Evolutionary conservation across 495 filamentous ascomycete genomes (phyloP).

Genomic region (Tuber melanosporum): DNA sequence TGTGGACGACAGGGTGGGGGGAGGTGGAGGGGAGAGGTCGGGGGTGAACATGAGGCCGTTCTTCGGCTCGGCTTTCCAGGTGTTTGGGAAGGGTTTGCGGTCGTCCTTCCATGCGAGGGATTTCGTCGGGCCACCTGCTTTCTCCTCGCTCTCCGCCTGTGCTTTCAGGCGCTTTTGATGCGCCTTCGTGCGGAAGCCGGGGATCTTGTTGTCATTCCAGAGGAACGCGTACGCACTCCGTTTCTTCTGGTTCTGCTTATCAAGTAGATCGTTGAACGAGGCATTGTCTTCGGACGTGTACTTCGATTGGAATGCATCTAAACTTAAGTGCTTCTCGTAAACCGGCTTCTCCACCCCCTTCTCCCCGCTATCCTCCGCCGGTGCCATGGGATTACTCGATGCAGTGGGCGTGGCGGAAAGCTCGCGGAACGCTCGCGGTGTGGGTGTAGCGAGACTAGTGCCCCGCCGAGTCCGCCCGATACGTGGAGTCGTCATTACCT

Average conservation of each 20-base stretch:
- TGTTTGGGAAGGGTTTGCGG: conserved; percentile 69
- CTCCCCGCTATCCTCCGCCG: not conserved
- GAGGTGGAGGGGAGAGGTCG: conserved; percentile 45
- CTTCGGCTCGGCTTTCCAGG: conserved; percentile 64
- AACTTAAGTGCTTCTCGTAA: conserved; percentile 74
- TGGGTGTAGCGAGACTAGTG: conserved; percentile 33
- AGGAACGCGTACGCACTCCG: conserved; percentile 81
- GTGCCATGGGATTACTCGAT: conserved; percentile 23
- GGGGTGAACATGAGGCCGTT: conserved; percentile 89
- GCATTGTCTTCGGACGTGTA: conserved; percentile 98
- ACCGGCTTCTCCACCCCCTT: conserved; percentile 43
- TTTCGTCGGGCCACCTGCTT: conserved; percentile 47
- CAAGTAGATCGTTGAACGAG: conserved; percentile 83
- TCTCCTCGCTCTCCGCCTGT: conserved; percentile 30
- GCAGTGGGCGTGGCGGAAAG: conserved; percentile 17
- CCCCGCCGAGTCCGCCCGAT: conserved; percentile 25
- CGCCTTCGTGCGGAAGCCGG: conserved; percentile 76
- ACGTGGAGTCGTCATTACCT: conserved; percentile 68
- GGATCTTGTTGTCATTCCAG: conserved; percentile 81
- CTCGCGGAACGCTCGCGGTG: conserved; percentile 25
- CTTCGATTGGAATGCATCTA: conserved; percentile 78
- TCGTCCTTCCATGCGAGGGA: conserved; percentile 51
- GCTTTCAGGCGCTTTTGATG: conserved; percentile 55
- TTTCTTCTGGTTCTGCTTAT: conserved; percentile 79
- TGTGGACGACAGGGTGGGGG: conserved; percentile 1